Evolutionary conservation across 768 basidiomycete species (phyloP).

Genomic region (Calocera cornea): DNA sequence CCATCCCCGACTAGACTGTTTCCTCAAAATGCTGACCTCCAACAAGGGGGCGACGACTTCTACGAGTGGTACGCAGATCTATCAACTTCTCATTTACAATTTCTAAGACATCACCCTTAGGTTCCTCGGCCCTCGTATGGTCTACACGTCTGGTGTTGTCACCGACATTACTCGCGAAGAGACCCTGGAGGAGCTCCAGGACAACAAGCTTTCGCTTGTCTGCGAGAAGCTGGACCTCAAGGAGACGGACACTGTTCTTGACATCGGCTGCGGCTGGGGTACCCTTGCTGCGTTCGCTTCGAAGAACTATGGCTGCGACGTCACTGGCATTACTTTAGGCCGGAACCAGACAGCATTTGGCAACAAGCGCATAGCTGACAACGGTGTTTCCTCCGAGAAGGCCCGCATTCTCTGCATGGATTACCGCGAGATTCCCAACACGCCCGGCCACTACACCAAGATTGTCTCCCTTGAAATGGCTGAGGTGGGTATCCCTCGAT

Average conservation of each 20-base stretch:
- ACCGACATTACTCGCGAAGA: slow-evolving; percentile 54
- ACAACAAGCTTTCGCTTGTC: slow-evolving; percentile 92
- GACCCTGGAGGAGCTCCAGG: slow-evolving; percentile 86
- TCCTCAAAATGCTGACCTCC: not conserved
- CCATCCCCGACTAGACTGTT: not conserved
- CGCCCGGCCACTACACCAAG: slow-evolving; percentile 65
- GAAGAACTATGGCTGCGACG: slow-evolving; percentile 94
- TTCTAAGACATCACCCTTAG: slow-evolving; percentile 24
- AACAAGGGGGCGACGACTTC: slow-evolving; percentile 80
- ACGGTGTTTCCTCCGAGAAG: slow-evolving; percentile 56
- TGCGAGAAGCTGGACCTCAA: slow-evolving; percentile 88
- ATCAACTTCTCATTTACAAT: not conserved
- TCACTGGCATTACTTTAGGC: slow-evolving; percentile 86
- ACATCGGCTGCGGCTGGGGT: slow-evolving; percentile 93
- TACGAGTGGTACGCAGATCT: slow-evolving; percentile 54
- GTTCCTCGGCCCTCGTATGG: slow-evolving; percentile 93
- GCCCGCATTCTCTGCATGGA: slow-evolving; percentile 89
- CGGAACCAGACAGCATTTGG: slow-evolving; percentile 89
- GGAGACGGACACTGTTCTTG: slow-evolving; percentile 70
- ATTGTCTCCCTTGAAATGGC: slow-evolving; percentile 98
- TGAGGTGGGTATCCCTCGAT: slow-evolving; percentile 40
- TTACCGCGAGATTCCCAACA: slow-evolving; percentile 75
- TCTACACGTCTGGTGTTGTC: slow-evolving; percentile 92
- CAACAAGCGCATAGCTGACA: slow-evolving; percentile 69
- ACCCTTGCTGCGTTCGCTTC: slow-evolving; percentile 88